Evolutionary conservation across 768 basidiomycete genomes (phyloP), one percentile per base, ranked within the genome.

Genomic region (Podaxis sp.): DNA sequence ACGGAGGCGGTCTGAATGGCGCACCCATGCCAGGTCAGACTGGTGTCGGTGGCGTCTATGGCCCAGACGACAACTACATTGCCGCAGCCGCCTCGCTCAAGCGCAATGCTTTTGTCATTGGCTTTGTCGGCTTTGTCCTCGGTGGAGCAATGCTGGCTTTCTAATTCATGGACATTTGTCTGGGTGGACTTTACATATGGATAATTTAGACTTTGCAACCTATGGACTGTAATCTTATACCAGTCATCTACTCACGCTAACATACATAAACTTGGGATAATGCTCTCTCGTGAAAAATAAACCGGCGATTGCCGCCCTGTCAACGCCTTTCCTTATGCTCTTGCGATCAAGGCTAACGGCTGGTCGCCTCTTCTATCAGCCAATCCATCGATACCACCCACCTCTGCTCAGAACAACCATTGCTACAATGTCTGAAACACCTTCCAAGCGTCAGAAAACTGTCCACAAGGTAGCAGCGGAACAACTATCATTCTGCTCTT

Each of bases 11-110:
- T 13, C 40, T 24, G 8, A 65, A 74, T 29, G 84, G 84, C 25
- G 89, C 89, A 2, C 89, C 89, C 9, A 72, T 76, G 50, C 90
- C 89, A 25, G 89, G 89, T 22, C 73, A 77, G 53, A 65, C 76
- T 19, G 80, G 73, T 47, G 54, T 71, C 4, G 74, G 84, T 27
- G 87, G 87, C 36, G 73, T 81, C 38, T 88, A 80, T 64, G 90
- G 90, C n/a, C 90, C 90, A 52, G 78, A 80, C 52, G 89, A 92
- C 68, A 72, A 77, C 57, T 91, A 86, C 74, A 86, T 85, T 64
- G 82, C 87, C 29, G 82, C 79, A 12, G 90, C 84, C 6, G 67
- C 75, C 2, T 73, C 77, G 1, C 76, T 87, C 41, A 76, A 77
- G 43, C 69, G 74, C 65, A 84, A 82, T 63, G 74, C 79, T 4